These are phyloP conservation scores for Auricularia auricula-judae DNA, from an alignment of 768 basidiomycete genomes.

Conservation along the genomic window DNA sequence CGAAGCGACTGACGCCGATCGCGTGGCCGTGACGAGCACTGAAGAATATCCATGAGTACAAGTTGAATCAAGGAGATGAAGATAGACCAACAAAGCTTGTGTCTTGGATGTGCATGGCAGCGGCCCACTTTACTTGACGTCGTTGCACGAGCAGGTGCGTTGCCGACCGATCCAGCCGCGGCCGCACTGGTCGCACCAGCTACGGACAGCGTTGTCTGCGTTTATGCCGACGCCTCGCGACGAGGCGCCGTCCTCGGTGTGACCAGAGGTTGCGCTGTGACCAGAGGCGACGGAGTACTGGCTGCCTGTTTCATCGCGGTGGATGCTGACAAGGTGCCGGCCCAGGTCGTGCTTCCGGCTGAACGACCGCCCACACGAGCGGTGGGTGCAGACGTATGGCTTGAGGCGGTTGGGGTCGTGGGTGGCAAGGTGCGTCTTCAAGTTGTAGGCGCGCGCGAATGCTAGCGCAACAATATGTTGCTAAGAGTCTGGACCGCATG, in stretches of 20 bases:
- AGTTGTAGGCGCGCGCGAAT: slow-evolving; percentile 87
- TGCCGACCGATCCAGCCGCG: slow-evolving; percentile 50
- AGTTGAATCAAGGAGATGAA: neutral
- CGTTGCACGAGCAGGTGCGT: slow-evolving; percentile 41
- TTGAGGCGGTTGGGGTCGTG: slow-evolving; percentile 89
- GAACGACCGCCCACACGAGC: slow-evolving; percentile 80
- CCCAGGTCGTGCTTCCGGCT: slow-evolving; percentile 91
- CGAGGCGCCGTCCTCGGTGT: slow-evolving; percentile 26
- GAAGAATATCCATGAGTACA: neutral
- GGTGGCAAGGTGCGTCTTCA: slow-evolving; percentile 92
- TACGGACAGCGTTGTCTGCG: slow-evolving; percentile 48
- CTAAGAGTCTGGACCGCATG: neutral
- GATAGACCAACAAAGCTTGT: neutral
- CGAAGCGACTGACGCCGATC: neutral
- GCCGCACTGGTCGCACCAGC: slow-evolving; percentile 68
- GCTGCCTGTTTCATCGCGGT: slow-evolving; percentile 46
- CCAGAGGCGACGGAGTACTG: slow-evolving; percentile 16
- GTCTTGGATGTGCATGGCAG: neutral
- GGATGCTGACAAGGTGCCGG: slow-evolving; percentile 79
- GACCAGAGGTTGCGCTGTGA: slow-evolving; percentile 10
- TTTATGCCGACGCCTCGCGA: slow-evolving; percentile 46
- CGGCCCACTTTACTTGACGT: slow-evolving; percentile 40
- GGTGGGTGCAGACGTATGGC: slow-evolving; percentile 80
- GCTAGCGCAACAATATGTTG: slow-evolving; percentile 30
- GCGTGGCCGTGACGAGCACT: neutral